Conservation (phyloP, 2,329 filamentous ascomycete genomes). For the Paraphaeosphaeria sporulosa region DNA sequence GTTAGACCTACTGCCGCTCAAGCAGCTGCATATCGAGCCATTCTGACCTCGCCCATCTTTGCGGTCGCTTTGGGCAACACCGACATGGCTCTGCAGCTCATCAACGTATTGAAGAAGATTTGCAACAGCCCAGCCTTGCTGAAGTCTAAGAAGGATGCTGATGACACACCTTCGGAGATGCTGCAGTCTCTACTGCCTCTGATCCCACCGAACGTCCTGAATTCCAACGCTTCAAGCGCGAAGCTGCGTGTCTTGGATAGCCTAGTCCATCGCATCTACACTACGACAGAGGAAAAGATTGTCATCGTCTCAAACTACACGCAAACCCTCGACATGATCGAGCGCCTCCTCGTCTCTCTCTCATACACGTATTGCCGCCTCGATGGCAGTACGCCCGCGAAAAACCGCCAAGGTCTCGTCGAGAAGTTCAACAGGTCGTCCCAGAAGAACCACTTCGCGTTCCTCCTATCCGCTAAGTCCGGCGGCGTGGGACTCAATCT, state of each 20-base stretch:
- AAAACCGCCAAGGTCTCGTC: constrained; percentile 72
- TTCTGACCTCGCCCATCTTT: constrained; percentile 71
- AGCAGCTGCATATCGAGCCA: constrained; percentile 66
- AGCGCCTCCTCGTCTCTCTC: constrained; percentile 66
- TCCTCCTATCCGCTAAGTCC: constrained; percentile 75
- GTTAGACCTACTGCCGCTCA: constrained; percentile 69
- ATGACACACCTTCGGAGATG: constrained; percentile 57
- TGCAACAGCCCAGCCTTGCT: constrained; percentile 75
- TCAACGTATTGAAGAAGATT: constrained; percentile 76
- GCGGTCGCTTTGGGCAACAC: constrained; percentile 67
- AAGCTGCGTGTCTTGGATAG: constrained; percentile 74
- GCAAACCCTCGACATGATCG: constrained; percentile 72
- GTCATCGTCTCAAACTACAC: constrained; percentile 81
- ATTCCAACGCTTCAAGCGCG: constrained; percentile 65
- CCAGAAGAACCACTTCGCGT: constrained; percentile 67
- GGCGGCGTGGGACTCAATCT: constrained; percentile 75
- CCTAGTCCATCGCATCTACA: constrained; percentile 67
- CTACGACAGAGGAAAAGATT: constrained; percentile 71
- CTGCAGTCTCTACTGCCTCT: constrained; percentile 55
- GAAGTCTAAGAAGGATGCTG: constrained; percentile 57
- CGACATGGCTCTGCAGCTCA: constrained; percentile 71
- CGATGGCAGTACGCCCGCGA: constrained; percentile 70
- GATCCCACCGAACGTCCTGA: constrained; percentile 64
- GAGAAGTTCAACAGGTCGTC: constrained; percentile 72
- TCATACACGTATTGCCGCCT: constrained; percentile 71